phyloP scores from a whole-genome alignment of 2,329 filamentous ascomycete species.

The Pseudogymnoascus pannorum region DNA sequence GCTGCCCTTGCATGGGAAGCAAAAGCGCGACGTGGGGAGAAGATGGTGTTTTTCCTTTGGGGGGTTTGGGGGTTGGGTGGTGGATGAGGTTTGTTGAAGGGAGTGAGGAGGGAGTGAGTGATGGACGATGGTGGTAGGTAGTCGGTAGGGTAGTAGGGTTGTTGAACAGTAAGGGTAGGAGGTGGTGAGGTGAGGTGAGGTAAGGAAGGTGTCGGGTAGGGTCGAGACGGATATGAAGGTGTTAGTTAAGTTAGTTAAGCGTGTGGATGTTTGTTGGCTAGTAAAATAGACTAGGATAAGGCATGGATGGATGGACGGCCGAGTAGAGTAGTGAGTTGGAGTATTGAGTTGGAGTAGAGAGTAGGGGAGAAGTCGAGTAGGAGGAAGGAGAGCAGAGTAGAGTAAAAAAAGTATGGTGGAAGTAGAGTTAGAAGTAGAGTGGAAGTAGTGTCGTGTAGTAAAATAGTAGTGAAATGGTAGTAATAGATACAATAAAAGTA shows the following conservation, averaged over 20 bases:
- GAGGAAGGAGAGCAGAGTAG: too few species aligned
- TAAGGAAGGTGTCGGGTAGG: not conserved
- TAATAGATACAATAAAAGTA: not conserved
- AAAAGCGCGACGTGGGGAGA: not conserved
- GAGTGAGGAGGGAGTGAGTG: not conserved
- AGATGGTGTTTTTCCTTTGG: not conserved
- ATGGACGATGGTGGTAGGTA: not conserved
- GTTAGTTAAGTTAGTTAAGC: too few species aligned
- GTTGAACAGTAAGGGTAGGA: not conserved
- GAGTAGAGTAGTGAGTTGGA: not conserved
- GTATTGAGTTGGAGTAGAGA: too few species aligned
- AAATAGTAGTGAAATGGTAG: not conserved
- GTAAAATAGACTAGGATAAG: not conserved
- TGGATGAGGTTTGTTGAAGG: not conserved
- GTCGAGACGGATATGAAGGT: not conserved
- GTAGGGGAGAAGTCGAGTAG: not conserved
- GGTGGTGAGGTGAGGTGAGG: not conserved
- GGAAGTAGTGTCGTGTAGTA: not conserved
- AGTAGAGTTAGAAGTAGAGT: not conserved
- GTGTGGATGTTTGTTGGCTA: not conserved
- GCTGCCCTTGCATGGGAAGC: constrained; percentile 2
- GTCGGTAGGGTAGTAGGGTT: not conserved
- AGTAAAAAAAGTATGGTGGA: not conserved
- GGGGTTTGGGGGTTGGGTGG: not conserved
- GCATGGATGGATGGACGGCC: too few species aligned